Percentiles rank a stretch among this genome's conserved stretches.
Conservation (phyloP, 2,329 filamentous ascomycete genomes). For the Parastagonospora nodorum region DNA sequence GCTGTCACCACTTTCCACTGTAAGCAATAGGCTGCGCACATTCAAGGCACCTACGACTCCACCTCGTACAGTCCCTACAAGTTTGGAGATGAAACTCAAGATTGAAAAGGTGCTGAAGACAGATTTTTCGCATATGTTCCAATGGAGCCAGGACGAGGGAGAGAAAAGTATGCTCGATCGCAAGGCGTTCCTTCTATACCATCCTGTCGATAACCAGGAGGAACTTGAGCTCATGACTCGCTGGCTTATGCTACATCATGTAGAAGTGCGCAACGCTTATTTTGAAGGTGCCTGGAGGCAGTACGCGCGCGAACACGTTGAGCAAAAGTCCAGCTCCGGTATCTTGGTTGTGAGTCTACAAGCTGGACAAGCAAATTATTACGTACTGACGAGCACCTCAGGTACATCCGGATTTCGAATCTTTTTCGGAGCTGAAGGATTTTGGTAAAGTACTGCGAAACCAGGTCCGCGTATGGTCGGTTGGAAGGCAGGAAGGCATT, state of each 20-base stretch:
- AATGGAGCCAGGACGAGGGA: conserved; percentile 9
- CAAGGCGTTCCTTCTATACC: conserved; percentile 35
- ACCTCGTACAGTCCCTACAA: not conserved
- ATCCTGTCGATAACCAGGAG: conserved; percentile 32
- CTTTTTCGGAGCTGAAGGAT: conserved; percentile 35
- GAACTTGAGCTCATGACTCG: conserved; percentile 37
- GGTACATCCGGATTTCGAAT: conserved; percentile 40
- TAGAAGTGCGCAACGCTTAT: conserved; percentile 31
- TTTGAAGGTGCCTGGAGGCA: conserved; percentile 31
- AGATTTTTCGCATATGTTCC: conserved; percentile 31
- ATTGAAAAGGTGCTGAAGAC: conserved; percentile 26
- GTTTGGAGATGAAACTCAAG: conserved; percentile 16
- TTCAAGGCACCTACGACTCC: not conserved
- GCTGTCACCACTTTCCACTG: too few species aligned
- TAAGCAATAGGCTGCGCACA: too few species aligned
- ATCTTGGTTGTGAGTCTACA: conserved; percentile 32
- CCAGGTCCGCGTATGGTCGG: conserved; percentile 39
- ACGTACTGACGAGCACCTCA: conserved; percentile 12
- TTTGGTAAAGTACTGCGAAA: conserved; percentile 39
- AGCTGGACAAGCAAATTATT: not conserved
- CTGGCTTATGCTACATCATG: conserved; percentile 38
- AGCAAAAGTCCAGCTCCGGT: conserved; percentile 27
- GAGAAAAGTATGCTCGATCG: conserved; percentile 16
- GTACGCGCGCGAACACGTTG: conserved; percentile 24
- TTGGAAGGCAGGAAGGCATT: conserved; percentile 33